Conservation (phyloP, 139 green algal genomes). For the Coelastrella sp. region DNA sequence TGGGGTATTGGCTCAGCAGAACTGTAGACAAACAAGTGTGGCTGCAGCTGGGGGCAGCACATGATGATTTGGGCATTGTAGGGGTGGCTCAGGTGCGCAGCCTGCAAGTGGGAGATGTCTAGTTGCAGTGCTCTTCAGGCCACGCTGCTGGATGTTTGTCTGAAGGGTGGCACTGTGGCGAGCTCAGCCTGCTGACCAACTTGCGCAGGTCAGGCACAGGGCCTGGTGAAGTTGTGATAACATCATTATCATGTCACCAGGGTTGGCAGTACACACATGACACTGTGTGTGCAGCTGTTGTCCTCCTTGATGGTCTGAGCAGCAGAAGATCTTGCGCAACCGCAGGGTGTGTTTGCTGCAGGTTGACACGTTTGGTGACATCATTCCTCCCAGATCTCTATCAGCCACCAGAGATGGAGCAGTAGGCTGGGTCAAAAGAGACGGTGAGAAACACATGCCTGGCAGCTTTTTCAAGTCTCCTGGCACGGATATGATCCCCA, state of each 20-base stretch:
- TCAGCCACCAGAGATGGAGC: constrained; percentile 32
- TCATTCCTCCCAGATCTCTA: constrained; percentile 41
- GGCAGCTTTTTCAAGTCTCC: neutral
- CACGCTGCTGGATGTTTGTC: too few species aligned
- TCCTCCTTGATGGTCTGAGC: too few species aligned
- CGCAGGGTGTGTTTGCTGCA: constrained; percentile 1
- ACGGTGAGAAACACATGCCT: constrained; percentile 21
- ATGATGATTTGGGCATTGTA: constrained; percentile 22
- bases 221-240: too few species aligned
- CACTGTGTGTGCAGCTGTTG: too few species aligned
- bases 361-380: constrained; percentile 49
- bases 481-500: neutral
- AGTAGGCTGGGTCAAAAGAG: constrained; percentile 47
- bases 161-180: too few species aligned
- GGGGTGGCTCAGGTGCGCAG: constrained; percentile 11
- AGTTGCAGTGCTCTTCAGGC: neutral
- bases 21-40: constrained; percentile 2
- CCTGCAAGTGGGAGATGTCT: neutral
- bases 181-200: too few species aligned
- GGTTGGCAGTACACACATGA: too few species aligned
- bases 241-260: too few species aligned
- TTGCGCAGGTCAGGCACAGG: too few species aligned
- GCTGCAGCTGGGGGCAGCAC: constrained; percentile 15
- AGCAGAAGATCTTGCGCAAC: too few species aligned
- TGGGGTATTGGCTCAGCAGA: constrained; percentile 35